These are phyloP conservation scores for Diphasiastrum complanatum DNA, from an alignment of 83 land plant species.

Conservation along the genomic window DNA sequence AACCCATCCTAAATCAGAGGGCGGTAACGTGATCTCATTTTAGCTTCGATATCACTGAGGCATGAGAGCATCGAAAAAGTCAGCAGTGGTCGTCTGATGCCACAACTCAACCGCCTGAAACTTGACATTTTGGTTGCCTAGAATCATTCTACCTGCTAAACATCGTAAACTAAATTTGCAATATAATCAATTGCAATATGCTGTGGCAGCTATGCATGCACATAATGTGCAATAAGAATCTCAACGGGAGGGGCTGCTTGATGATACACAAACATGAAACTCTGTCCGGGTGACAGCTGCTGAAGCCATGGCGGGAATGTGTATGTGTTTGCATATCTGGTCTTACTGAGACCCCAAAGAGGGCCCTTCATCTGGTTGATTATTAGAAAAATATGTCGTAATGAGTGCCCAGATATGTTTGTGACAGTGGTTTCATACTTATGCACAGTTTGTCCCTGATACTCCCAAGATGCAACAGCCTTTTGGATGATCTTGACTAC, in stretches of 20 bases:
- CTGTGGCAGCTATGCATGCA: no score
- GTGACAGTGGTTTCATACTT: slow-evolving; percentile 46
- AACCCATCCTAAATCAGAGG: no score
- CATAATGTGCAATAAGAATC: slow-evolving; percentile 38
- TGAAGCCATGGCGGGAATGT: slow-evolving; percentile 53
- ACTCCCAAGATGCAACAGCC: slow-evolving; percentile 46
- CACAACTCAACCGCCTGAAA: no score
- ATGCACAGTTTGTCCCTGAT: slow-evolving; percentile 45
- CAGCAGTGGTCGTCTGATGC: no score
- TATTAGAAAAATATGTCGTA: slow-evolving; percentile 38
- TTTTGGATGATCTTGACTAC: slow-evolving; percentile 40
- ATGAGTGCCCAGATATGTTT: slow-evolving; percentile 51
- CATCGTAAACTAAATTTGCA: no score
- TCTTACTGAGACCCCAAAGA: slow-evolving; percentile 54
- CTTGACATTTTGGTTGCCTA: no score
- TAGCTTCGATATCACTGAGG: no score
- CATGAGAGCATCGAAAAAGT: no score
- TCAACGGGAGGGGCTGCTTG: slow-evolving; percentile 48
- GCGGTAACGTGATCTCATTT: no score
- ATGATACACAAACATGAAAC: slow-evolving; percentile 64
- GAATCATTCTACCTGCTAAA: no score
- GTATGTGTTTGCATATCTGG: slow-evolving; percentile 26
- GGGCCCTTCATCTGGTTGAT: slow-evolving; percentile 55
- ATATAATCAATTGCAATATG: no score
- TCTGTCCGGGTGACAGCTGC: slow-evolving; percentile 49